Evolutionary conservation across 495 filamentous ascomycete genomes (phyloP).

Genomic region (Lasiosphaeria ovina): DNA sequence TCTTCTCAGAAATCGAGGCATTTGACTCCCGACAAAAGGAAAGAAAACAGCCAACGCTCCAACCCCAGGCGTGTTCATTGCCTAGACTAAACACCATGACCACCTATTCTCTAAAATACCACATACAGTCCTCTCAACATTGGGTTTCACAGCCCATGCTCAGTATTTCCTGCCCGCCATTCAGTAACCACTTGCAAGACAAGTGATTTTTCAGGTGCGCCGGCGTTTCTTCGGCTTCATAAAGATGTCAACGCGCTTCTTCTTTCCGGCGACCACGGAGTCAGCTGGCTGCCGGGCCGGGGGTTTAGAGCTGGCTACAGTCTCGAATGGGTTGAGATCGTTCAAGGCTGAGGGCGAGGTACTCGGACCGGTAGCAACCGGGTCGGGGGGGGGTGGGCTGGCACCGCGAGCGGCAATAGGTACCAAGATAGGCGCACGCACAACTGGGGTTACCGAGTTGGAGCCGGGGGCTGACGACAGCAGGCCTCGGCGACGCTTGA

Average conservation of each 20-base stretch:
- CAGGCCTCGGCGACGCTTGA: conserved; percentile 13
- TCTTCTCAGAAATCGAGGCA: too few relatives aligned
- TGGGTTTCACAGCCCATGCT: too few relatives aligned
- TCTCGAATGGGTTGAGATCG: neutral
- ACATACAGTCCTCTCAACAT: too few relatives aligned
- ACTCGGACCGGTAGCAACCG: neutral
- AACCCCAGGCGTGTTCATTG: too few relatives aligned
- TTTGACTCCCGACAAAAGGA: too few relatives aligned
- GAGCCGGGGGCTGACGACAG: conserved; percentile 19
- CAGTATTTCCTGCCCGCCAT: too few relatives aligned
- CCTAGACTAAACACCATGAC: too few relatives aligned
- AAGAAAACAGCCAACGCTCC: too few relatives aligned
- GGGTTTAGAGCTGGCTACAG: neutral
- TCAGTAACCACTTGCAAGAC: too few relatives aligned
- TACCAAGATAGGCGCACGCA: neutral
- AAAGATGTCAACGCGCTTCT: conserved; percentile 7
- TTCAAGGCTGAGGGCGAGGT: neutral
- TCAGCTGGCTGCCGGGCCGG: neutral
- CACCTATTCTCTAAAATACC: too few relatives aligned
- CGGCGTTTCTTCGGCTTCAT: conserved; percentile 17
- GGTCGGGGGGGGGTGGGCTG: neutral
- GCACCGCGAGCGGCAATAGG: too few relatives aligned
- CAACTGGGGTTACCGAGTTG: neutral
- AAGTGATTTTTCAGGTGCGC: neutral
- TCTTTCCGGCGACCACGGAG: neutral